Evolutionary conservation across 257 asterid species (phyloP).

Genomic region (Leonotis leonurus): DNA sequence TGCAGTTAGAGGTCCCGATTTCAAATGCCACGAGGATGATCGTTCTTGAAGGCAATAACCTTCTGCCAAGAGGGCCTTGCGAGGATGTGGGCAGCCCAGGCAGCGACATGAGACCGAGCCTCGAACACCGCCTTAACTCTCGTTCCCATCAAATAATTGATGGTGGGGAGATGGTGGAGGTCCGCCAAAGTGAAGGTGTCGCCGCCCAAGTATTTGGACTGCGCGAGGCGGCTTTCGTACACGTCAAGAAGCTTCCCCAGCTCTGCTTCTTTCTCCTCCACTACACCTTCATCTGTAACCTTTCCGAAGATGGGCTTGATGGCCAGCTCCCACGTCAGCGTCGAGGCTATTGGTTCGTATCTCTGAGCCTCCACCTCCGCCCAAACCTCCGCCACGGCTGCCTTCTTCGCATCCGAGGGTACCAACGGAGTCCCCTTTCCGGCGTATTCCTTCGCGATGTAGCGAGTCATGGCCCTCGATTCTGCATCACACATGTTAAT

Average conservation of each 20-base stretch:
- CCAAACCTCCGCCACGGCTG: slow-evolving; percentile 34
- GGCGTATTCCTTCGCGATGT: slow-evolving; percentile 34
- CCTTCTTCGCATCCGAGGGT: slow-evolving; percentile 32
- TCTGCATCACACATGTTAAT: slow-evolving; percentile 33
- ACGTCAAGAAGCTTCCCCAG: slow-evolving; percentile 48
- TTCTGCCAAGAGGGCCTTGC: slow-evolving; percentile 54
- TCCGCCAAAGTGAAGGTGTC: slow-evolving; percentile 51
- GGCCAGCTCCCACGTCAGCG: slow-evolving; percentile 33
- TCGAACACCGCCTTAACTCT: slow-evolving; percentile 27
- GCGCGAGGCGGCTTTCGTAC: slow-evolving; percentile 40
- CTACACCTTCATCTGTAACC: slow-evolving; percentile 32
- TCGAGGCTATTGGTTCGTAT: slow-evolving; percentile 32
- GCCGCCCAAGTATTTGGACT: slow-evolving; percentile 56
- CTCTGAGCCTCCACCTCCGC: slow-evolving; percentile 51
- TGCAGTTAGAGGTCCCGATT: too few relatives aligned
- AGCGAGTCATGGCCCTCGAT: slow-evolving; percentile 54
- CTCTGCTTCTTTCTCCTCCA: slow-evolving; percentile 25
- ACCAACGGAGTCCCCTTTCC: slow-evolving; percentile 34
- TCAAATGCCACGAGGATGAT: neutral
- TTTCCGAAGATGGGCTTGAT: slow-evolving; percentile 40
- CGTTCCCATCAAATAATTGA: slow-evolving; percentile 38
- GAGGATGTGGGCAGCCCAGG: slow-evolving; percentile 44
- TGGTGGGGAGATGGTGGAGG: slow-evolving; percentile 51
- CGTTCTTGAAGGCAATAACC: slow-evolving; percentile 2
- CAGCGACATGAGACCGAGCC: slow-evolving; percentile 44